These are phyloP conservation scores for Calonectria pseudoreteaudii DNA, from an alignment of 2,329 filamentous ascomycete genomes.

Conservation along the genomic window DNA sequence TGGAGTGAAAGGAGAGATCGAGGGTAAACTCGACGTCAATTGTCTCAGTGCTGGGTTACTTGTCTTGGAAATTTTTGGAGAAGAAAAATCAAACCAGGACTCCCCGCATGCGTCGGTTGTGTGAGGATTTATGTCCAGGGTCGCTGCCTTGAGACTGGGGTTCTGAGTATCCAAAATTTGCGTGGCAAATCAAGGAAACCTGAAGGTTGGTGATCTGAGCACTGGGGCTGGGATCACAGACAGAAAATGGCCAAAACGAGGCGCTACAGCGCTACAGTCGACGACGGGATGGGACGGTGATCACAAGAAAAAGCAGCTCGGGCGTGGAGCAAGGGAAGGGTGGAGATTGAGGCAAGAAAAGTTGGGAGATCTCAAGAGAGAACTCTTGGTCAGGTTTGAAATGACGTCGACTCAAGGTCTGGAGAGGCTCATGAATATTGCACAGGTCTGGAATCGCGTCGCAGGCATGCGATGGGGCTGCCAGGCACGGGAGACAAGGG, in stretches of 20 bases:
- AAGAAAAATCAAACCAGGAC: slow-evolving; percentile 28
- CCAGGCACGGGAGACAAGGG: slow-evolving; percentile 30
- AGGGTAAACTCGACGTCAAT: slow-evolving; percentile 37
- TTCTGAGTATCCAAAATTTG: slow-evolving; percentile 29
- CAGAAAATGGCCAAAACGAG: not conserved
- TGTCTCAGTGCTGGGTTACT: slow-evolving; percentile 38
- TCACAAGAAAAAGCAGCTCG: slow-evolving; percentile 8
- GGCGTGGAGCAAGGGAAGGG: not conserved
- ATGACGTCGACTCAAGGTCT: slow-evolving; percentile 37
- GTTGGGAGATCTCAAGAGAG: not conserved
- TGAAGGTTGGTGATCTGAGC: slow-evolving; percentile 11
- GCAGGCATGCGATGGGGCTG: slow-evolving; percentile 37
- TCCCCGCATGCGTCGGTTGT: slow-evolving; percentile 37
- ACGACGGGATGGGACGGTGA: not conserved
- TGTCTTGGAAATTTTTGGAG: slow-evolving; percentile 34
- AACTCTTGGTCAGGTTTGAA: slow-evolving; percentile 21
- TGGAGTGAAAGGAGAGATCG: slow-evolving; percentile 14
- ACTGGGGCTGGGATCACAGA: slow-evolving; percentile 9
- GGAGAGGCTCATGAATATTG: slow-evolving; percentile 32
- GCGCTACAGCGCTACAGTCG: slow-evolving; percentile 23
- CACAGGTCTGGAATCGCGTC: slow-evolving; percentile 38
- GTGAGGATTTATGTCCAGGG: slow-evolving; percentile 20
- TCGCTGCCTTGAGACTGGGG: slow-evolving; percentile 24
- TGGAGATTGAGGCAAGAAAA: not conserved
- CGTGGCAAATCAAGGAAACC: not conserved